phyloP scores from a whole-genome alignment of 2,329 filamentous ascomycete genomes.

The Tolypocladium guangdongense region DNA sequence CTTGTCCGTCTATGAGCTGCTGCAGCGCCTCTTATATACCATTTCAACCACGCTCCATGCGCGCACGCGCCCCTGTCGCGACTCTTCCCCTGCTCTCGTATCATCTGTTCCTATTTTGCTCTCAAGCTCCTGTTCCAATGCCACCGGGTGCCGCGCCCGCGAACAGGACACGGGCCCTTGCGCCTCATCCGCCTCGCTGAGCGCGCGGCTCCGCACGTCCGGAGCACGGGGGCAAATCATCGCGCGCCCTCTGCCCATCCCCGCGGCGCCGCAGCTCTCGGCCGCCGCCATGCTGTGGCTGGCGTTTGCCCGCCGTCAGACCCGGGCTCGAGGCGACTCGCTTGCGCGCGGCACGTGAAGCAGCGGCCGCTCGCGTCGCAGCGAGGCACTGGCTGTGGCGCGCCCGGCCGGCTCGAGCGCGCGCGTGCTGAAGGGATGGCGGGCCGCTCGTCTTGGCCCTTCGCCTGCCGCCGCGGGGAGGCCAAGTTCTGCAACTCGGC shows the following conservation, averaged over 20 bases:
- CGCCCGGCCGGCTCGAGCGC: background rate
- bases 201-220: constrained; percentile 1
- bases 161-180: too few species aligned
- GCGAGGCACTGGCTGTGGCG: too few species aligned
- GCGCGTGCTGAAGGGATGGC: background rate
- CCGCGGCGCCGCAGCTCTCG: background rate
- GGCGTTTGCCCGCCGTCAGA: background rate
- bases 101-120: background rate
- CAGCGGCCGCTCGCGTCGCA: background rate
- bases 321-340: background rate
- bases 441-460: background rate
- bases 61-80: too few species aligned
- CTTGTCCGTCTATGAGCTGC: too few species aligned
- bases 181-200: background rate
- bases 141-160: too few species aligned
- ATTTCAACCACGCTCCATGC: too few species aligned
- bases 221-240: background rate
- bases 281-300: background rate
- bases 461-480: background rate
- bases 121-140: background rate
- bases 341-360: constrained; percentile 12
- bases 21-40: too few species aligned
- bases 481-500: background rate
- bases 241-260: background rate
- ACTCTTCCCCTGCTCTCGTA: too few species aligned